Conservation (phyloP, 75 land plant genomes). For the Cupressus sempervirens region DNA sequence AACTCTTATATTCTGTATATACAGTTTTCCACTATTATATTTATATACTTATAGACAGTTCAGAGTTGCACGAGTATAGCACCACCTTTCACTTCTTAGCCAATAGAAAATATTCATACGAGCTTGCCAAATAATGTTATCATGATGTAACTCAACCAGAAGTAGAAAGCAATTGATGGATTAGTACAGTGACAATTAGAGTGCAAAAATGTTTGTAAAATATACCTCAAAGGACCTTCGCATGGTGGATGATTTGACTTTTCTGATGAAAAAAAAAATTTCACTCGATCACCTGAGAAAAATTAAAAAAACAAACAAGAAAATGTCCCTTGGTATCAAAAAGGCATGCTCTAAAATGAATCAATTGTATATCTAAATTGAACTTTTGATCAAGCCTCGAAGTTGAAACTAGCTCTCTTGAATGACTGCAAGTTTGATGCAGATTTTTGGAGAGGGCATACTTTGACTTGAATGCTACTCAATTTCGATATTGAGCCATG, state of each 20-base stretch:
- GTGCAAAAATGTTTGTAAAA: background rate
- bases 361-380: background rate
- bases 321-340: background rate
- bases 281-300: conserved; percentile 7
- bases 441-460: background rate
- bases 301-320: background rate
- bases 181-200: background rate
- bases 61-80: background rate
- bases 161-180: background rate
- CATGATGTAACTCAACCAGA: background rate
- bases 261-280: background rate
- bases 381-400: background rate
- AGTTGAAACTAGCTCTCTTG: background rate
- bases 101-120: too few relatives aligned
- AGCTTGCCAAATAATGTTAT: background rate
- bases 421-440: background rate
- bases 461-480: background rate
- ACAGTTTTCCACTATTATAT: background rate
- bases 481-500: background rate
- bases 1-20: background rate
- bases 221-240: conserved; percentile 3
- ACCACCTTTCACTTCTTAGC: background rate
- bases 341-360: background rate
- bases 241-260: background rate
- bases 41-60: background rate